Evolutionary conservation across 345 rosid species (phyloP), one percentile per base, ranked within the genome.

Genomic region (Lagerstroemia speciosa): DNA sequence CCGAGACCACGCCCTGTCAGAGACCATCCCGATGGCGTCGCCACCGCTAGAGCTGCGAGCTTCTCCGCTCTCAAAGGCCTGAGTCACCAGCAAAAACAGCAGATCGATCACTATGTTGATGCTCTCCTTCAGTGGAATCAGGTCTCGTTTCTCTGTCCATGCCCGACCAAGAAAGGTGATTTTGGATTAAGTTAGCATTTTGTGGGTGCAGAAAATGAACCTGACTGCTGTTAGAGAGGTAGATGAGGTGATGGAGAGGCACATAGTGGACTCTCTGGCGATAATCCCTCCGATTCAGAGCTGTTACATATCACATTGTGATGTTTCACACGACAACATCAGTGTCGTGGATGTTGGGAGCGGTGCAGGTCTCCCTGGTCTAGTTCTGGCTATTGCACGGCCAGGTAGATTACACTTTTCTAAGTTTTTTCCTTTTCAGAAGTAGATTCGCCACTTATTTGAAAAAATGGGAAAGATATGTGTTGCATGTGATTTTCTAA

Each of bases 361-460:
- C 10, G 97, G 97, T 2, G 82, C 96, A 0, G 98, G 97, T 33
- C 97, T 91, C 78, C 98, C 97, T 27, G 98, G 98, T 15, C 37
- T 93, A 73, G 74, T 93, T 75, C 79, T 91, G 62, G 98, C 98
- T 38, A 86, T 91, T 71, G 96, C 91, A 29, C 69, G 87, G 58
- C 94, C 94, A 37, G 91, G 96, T 90, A 62, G 36, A 27, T 31
- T 48, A 46, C 11, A 11, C 19, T 36, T 15, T 41, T 41, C 46
- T 41, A 41, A 2, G 46, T 0, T 41, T 41, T 41, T 41, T 41
- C 46, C 46, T 41, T 9, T 41, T 41, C 15, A 41, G 6, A 41
- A 16, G 9, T 41, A 16, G 14, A 41, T 41, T 2, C 46, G 16
- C 46, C 14, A 41, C 46, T 41, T 53, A 65, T 64, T 64, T 52